phyloP scores from a whole-genome alignment of 148 eudicot species.

The Chenopodium quinoa region DNA sequence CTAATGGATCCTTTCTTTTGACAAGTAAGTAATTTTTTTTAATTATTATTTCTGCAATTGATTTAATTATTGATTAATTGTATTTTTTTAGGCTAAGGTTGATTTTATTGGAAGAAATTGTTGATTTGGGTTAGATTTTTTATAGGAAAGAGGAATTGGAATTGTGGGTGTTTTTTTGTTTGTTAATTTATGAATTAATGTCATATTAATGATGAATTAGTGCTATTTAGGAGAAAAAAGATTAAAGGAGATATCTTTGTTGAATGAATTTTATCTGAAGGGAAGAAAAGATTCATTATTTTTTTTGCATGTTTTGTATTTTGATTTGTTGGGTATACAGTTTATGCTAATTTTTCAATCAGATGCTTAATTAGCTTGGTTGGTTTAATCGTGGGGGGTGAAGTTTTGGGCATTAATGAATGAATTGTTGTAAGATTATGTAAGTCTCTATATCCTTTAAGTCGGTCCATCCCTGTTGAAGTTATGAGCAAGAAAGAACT shows the following conservation, averaged over 20 bases:
- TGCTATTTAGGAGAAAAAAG: background rate
- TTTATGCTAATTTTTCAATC: background rate
- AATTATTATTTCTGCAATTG: background rate
- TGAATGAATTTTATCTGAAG: background rate
- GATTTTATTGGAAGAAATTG: background rate
- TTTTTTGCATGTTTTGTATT: background rate
- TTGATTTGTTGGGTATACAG: background rate
- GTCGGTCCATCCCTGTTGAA: conserved; percentile 9
- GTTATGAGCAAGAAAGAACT: conserved; percentile 11
- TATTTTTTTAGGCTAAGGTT: background rate
- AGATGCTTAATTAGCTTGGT: conserved; percentile 5
- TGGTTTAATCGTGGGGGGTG: conserved; percentile 6
- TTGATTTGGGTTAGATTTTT: background rate
- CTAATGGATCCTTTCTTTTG: conserved; percentile 21
- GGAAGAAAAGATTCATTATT: background rate
- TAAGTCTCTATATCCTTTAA: background rate
- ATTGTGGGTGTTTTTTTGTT: background rate
- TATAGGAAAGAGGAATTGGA: background rate
- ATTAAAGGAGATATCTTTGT: background rate
- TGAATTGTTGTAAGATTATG: background rate
- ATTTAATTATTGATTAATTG: background rate
- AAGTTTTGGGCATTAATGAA: background rate
- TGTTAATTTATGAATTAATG: too few species aligned
- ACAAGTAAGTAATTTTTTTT: conserved; percentile 31
- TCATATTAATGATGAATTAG: background rate